Evolutionary conservation across 2,329 filamentous ascomycete genomes (phyloP), one percentile per base, ranked within the genome.

Genomic region (Epichloe sibirici): DNA sequence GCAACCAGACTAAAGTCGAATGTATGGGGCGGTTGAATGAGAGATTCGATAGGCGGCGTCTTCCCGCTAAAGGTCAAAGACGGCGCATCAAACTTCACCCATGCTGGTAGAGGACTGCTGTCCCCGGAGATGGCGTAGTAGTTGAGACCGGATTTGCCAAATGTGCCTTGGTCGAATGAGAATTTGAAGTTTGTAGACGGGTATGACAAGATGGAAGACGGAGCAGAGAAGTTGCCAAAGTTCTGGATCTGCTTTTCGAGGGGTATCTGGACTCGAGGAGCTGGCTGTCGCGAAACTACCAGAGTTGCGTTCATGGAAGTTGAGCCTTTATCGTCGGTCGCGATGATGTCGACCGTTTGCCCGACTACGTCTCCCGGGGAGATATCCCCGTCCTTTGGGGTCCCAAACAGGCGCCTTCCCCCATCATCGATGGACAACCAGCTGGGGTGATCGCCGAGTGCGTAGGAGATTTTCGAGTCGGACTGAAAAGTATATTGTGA

Each of bases 21-120:
- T 0, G 72, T 77, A 62, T 94, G 85, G 3, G 88, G 84, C 7
- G 82, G 81, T 35, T 83, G 78, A 38, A 81, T 68, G 9, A 85
- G 71, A 31, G 79, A 81, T 53, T 79, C 76, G 46, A 82, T 73
- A 1, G 81, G 70, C 1, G 88, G 89, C 2, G 85, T 85, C 37
- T 69, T 78, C 25, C 90, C 90, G 1, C 77, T 79, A 60, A 95
- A 94, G 0, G 74, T 75, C 40, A 95, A 69, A 0, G 68, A 73
- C 2, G 64, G 64, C 1, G 77, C 63, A 58, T 93, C 78, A 61
- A 95, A 95, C n/a, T 71, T 71, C 45, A 95, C 72, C 90, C 90
- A 95, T 0, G 88, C 83, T 21, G 90, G 90, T 38, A 95, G 71
- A 38, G 90, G 89, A n/a, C 86, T 87, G 61, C 87, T 86, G 61